Conservation (phyloP, 495 filamentous ascomycete species). For the Pyrenula aspistea region DNA sequence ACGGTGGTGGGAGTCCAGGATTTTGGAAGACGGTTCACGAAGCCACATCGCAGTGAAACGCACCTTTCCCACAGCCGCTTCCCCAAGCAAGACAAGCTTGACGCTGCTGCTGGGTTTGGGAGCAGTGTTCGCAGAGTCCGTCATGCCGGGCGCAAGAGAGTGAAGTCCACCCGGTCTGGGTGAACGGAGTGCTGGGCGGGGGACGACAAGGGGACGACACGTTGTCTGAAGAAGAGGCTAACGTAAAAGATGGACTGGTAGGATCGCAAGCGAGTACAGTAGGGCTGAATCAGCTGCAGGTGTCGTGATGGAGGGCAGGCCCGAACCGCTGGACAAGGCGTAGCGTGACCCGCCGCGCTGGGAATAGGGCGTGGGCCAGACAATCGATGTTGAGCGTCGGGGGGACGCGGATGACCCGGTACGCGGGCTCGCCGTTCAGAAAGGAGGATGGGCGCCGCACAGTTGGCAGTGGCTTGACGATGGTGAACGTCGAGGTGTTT, state of each 20-base stretch:
- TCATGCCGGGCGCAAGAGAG: too few species aligned
- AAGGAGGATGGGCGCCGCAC: neutral
- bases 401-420: neutral
- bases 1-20: neutral
- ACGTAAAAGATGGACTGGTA: neutral
- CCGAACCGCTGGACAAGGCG: neutral
- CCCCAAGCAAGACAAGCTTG: constrained; percentile 93
- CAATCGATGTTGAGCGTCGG: too few species aligned
- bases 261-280: neutral
- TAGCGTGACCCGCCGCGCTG: neutral
- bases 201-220: neutral
- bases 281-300: neutral
- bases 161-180: too few species aligned
- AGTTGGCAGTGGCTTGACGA: neutral
- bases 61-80: constrained; percentile 98
- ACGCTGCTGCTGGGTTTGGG: constrained; percentile 98
- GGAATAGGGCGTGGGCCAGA: neutral
- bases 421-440: neutral
- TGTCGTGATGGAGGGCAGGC: neutral
- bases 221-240: too few species aligned
- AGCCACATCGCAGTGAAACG: constrained; percentile 5
- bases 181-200: constrained; percentile 30
- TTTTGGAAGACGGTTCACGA: neutral
- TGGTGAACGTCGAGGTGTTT: neutral
- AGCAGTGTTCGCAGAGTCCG: constrained; percentile 32